Evolutionary conservation across 768 basidiomycete genomes (phyloP), one percentile per base, ranked within the genome.

Genomic region (Crucibulum laeve): DNA sequence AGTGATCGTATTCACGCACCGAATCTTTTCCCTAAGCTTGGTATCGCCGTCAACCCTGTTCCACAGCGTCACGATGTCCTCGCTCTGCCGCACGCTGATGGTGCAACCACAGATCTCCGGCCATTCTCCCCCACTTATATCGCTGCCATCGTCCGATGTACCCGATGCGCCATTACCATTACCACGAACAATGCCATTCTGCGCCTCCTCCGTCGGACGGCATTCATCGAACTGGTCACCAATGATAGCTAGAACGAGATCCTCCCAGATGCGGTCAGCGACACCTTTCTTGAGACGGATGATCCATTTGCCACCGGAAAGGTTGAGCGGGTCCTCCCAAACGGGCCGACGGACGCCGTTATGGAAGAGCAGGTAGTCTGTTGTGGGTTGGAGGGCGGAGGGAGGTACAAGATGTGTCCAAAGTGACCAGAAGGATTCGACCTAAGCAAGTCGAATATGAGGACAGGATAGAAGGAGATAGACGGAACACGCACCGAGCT

Each of bases 21-120:
- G 76, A 49, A 97, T 87, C 54, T 80, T 81, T 53, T 91, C 90
- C 50, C 84, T 80, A 24, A 86, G 74, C 53, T 82, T 86, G 15
- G 71, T 61, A 53, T 94, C 89, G 4, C 71, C 79, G 52, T 91
- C 92, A 44, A 83, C 74, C 52, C 84, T 79, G 58, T 94, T 93
- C 95, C 95, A 98, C 17, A 98, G 56, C 52, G 85, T 88, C 44
- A 98, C 71, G 48, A 97, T 95, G 58, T 97, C 95, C 69, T 98
- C 95, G 51, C 80, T 87, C 65, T 89, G 86, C 53, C 95, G 68
- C 44, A 95, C 92, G 58, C 89, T 92, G 58, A 98, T 86, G 23
- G 94, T 97, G 59, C 91, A 92, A 32, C 94, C 95, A 55, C 92
- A 93, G 25, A 98, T 91, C 60, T 91, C 87, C 15, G 86, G 85